Evolutionary conservation across 306 rosid species (phyloP).

Genomic region (Hylodesmum podocarpum): DNA sequence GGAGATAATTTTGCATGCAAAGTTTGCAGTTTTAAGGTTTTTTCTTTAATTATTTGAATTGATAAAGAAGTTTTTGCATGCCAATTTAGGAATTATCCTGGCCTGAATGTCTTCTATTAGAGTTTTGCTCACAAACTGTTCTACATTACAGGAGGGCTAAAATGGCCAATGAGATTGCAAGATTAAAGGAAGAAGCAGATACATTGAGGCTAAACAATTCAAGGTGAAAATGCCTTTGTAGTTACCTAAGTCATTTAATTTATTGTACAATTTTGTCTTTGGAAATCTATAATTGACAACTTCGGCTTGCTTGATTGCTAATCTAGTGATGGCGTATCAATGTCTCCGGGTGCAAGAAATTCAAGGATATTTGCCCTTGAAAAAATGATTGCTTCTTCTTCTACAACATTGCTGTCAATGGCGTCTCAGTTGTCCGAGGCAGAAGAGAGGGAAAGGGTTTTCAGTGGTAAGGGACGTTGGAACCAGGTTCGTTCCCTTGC

Average conservation of each 20-base stretch:
- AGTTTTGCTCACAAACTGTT: conserved; percentile 3
- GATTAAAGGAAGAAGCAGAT: conserved; percentile 47
- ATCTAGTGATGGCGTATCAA: conserved; percentile 51
- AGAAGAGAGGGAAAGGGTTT: conserved; percentile 86
- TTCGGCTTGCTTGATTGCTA: neutral
- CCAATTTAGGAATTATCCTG: neutral
- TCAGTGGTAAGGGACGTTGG: conserved; percentile 96
- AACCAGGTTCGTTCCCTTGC: conserved; percentile 84
- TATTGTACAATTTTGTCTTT: neutral
- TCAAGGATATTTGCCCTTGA: conserved; percentile 90
- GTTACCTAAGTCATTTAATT: neutral
- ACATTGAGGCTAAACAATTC: conserved; percentile 32
- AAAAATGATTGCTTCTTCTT: conserved; percentile 83
- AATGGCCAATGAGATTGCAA: conserved; percentile 46
- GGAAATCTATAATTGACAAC: conserved; percentile 10
- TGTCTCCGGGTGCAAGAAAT: conserved; percentile 97
- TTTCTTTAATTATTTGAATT: no score
- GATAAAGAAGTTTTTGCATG: no score
- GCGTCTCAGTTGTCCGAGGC: conserved; percentile 97
- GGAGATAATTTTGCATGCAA: neutral
- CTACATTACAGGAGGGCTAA: conserved; percentile 50
- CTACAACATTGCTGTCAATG: conserved; percentile 82
- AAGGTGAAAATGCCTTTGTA: conserved; percentile 30
- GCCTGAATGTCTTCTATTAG: neutral
- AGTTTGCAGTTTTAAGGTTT: no score